Base-by-base conservation (phyloP, 371 early-diverging fungal genomes). In the Mucor plumbeus region DNA sequence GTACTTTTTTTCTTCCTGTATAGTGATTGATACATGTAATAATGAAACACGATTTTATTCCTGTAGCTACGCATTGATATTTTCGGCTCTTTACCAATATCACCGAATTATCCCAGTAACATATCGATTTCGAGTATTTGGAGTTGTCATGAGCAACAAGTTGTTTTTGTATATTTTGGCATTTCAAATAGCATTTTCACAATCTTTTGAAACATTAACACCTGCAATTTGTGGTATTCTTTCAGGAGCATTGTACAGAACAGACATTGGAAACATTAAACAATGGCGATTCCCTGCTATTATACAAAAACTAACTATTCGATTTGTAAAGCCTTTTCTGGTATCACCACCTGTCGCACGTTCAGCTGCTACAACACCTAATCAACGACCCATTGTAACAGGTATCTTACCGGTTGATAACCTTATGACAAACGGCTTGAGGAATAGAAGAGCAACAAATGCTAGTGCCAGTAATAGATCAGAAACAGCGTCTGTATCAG, bases 41-140 rank as follows among this genome's bases (percentile, higher is more conserved):
- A 26, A 26, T 26, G 26, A 26, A 26, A 26, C 5, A 38, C 7
- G 9, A 38, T 38, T 38, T 38, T 2, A 7, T 31, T 31, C 13
- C 0, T 38, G 4, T 59, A 83, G 83, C 0, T 91, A 85, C 67
- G 91, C 88, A 0, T 38, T 88, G 10, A 58, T 91, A 10, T 90
- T 90, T 71, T 85, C 90, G 4, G 80, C 81, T 4, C 69, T 90
- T 10, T 91, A 86, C 58, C 87, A 87, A 56, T 93, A 86, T 61
- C 75, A 86, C 56, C 69, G 73, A 13, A 69, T 85, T 4, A 80
- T 91, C 19, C 91, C 91, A 1, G 78, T 80, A 7, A 86, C 83
- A 3, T 88, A 88, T 60, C 77, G 83, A 54, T 89, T 90, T 67
- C 78, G 85, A 33, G 71, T 91, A 21, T 82, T 91, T 71, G 90